Conservation (phyloP, 192 early-diverging fungal genomes). For the Globomyces pollinis-pini region DNA sequence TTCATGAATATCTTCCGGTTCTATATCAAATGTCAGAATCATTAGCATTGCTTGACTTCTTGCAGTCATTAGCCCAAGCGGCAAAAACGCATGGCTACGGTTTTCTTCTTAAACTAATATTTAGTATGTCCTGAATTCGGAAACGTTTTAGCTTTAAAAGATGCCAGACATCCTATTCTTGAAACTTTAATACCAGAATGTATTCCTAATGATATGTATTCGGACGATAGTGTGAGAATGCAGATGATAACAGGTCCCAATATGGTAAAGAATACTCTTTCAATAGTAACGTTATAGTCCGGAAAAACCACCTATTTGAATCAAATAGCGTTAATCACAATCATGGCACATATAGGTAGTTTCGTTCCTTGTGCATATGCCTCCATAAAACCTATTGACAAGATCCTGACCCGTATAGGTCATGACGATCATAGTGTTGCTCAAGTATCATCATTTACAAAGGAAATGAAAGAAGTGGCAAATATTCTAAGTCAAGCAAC, state of each 20-base stretch:
- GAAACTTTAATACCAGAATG: constrained; percentile 53
- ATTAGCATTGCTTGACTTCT: constrained; percentile 45
- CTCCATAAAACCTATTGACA: constrained; percentile 59
- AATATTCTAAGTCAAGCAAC: constrained; percentile 71
- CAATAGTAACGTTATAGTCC: no score
- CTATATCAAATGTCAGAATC: constrained; percentile 70
- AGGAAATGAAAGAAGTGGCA: constrained; percentile 81
- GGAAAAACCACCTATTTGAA: constrained; percentile 83
- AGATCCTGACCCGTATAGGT: constrained; percentile 70
- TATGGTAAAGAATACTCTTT: no score
- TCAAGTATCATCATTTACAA: constrained; percentile 70
- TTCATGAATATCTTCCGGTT: constrained; percentile 14
- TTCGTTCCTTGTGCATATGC: constrained; percentile 79
- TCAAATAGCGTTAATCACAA: constrained; percentile 65
- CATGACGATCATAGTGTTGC: constrained; percentile 53
- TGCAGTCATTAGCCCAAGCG: constrained; percentile 61
- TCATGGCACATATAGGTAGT: constrained; percentile 83
- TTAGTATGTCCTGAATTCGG: constrained; percentile 74
- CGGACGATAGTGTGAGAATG: constrained; percentile 44
- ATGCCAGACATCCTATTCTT: constrained; percentile 68
- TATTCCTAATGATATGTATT: constrained; percentile 67
- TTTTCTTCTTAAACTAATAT: no score
- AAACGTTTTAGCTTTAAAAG: constrained; percentile 65
- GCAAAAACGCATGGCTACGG: constrained; percentile 8
- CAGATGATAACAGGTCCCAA: constrained; percentile 86